Evolutionary conservation across 1,139 yeast species (phyloP).

Genomic region (Candida sp.): DNA sequence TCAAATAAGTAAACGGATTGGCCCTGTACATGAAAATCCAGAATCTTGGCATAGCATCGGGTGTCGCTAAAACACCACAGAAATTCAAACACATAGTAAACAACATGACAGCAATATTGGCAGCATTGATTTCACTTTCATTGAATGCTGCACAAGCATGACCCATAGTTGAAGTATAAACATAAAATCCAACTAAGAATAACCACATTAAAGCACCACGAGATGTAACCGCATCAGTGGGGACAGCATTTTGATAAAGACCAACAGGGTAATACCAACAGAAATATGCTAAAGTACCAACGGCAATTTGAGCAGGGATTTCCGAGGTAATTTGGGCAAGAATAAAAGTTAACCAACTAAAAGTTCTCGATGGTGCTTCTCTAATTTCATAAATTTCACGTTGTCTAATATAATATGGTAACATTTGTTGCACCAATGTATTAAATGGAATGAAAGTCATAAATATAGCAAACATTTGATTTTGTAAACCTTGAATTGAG

Average conservation of each 20-base stretch:
- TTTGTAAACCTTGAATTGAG: conserved; percentile 39
- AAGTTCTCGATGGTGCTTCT: conserved; percentile 29
- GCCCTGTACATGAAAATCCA: conserved; percentile 59
- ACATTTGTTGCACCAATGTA: conserved; percentile 53
- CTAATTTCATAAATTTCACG: conserved; percentile 37
- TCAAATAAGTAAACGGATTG: conserved; percentile 66
- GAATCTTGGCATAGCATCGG: conserved; percentile 26
- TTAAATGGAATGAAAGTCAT: conserved; percentile 47
- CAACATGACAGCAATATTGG: conserved; percentile 22
- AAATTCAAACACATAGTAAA: conserved; percentile 28
- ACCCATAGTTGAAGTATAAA: conserved; percentile 36
- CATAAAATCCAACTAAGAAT: conserved; percentile 34
- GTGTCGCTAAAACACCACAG: conserved; percentile 31
- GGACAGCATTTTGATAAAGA: conserved; percentile 51
- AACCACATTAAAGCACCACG: conserved; percentile 47
- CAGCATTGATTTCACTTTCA: conserved; percentile 39
- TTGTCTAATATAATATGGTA: conserved; percentile 29
- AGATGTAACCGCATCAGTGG: conserved; percentile 16
- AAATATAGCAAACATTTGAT: conserved; percentile 53
- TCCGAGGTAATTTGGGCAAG: conserved; percentile 68
- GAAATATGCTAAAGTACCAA: conserved; percentile 65
- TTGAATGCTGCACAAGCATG: conserved; percentile 36
- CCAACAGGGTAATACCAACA: conserved; percentile 87
- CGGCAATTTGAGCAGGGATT: conserved; percentile 67
- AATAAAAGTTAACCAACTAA: conserved; percentile 35